A percentile compares a stretch with the other conserved stretches of the same genome.
These are phyloP conservation scores for Cordyceps tenuipes DNA, from an alignment of 2,329 filamentous ascomycete species.

Conservation along the genomic window DNA sequence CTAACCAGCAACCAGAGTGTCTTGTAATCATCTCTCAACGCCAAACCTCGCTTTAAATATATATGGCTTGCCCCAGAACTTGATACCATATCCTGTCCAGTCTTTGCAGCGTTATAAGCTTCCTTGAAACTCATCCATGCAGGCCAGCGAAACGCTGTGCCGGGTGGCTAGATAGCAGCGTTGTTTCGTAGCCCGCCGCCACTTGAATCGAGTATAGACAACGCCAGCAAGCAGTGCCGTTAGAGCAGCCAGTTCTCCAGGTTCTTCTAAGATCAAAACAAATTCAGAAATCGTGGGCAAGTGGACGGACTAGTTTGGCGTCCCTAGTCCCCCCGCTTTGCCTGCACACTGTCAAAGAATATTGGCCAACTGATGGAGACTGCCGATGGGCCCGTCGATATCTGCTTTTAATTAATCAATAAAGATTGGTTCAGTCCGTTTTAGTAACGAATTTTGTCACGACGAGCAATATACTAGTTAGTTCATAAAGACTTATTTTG, in stretches of 20 bases:
- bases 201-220: no score
- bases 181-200: not conserved
- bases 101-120: not conserved
- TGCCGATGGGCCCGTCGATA: not conserved
- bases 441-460: no score
- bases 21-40: not conserved
- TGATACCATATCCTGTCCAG: not conserved
- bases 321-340: not conserved
- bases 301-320: not conserved
- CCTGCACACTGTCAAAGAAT: not conserved
- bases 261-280: not conserved
- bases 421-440: constrained; percentile 1
- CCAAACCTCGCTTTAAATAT: not conserved
- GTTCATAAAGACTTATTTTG: not conserved
- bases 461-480: not conserved
- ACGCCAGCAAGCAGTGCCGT: no score
- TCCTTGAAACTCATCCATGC: no score
- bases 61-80: not conserved
- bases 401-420: not conserved
- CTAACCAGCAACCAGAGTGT: not conserved
- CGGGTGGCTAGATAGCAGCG: not conserved
- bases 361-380: not conserved
- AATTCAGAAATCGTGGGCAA: not conserved
- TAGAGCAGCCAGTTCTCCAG: not conserved
- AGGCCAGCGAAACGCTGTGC: not conserved